Evolutionary conservation across 345 rosid genomes (phyloP), one percentile per base, ranked within the genome.

Genomic region (Clausena lansium): DNA sequence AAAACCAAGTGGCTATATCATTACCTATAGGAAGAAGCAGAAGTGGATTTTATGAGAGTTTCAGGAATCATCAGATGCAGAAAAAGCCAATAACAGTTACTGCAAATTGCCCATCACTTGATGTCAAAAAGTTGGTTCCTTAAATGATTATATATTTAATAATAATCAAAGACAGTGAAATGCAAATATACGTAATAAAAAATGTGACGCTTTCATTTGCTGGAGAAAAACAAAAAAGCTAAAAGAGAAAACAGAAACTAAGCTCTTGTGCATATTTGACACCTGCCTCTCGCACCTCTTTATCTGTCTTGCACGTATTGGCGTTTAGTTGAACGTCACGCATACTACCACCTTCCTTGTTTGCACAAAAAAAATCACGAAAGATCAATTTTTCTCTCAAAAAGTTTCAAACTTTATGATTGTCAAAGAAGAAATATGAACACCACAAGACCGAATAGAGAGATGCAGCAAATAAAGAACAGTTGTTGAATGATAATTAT

Each of bases 21-120:
- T 80, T 79, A 78, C 81, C 81, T 64, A 70, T 67, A 3, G 55
- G 82, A 77, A 84, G 83, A 74, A 72, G 82, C 67, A 83, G 75
- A 72, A 27, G 71, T 24, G 52, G 68, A 9, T 28, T 81, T 73
- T 25, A 77, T 79, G 74, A 81, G 76, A 32, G 74, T 75, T 81
- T 88, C 87, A 87, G 80, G 82, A 78, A 71, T 75, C 79, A 85
- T 74, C 47, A 76, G 81, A 86, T 63, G 83, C 81, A 79, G 78
- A 78, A 85, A 73, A 82, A 30, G 83, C 76, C 87, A 81, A 45
- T 78, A 77, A 76, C 80, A 86, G 68, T 76, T 74, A 63, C 87
- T 77, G 89, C 86, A 84, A 80, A 70, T 81, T 82, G 86, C 83
- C 83, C 86, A 82, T 45, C 85, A 79, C 76, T 80, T 79, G 79